phyloP scores from a whole-genome alignment of 805 yeast genomes.

The Phaffomyces thermotolerans region DNA sequence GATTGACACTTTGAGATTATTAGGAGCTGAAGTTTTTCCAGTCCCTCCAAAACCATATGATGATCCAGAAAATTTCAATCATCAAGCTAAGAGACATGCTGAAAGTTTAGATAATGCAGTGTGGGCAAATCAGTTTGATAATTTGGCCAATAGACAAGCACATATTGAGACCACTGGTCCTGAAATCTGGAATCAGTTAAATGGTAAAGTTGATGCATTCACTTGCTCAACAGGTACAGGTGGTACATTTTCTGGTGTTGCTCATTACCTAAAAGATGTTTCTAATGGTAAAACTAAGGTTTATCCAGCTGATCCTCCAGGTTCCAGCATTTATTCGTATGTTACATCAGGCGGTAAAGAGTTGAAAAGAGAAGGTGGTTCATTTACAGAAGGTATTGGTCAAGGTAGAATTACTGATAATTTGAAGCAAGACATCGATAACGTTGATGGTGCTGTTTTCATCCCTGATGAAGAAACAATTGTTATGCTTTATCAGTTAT shows the following conservation, averaged over 20 bases:
- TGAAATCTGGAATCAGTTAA: slow-evolving; percentile 80
- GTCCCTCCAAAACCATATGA: slow-evolving; percentile 83
- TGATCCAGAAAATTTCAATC: slow-evolving; percentile 81
- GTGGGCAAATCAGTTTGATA: slow-evolving; percentile 92
- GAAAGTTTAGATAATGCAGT: slow-evolving; percentile 69
- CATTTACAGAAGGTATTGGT: slow-evolving; percentile 95
- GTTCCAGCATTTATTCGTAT: slow-evolving; percentile 76
- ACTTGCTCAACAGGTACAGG: slow-evolving; percentile 93
- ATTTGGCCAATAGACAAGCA: slow-evolving; percentile 79
- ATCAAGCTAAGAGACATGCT: slow-evolving; percentile 81
- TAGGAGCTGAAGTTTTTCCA: slow-evolving; percentile 84
- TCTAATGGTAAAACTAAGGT: slow-evolving; percentile 55
- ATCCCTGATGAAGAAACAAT: slow-evolving; percentile 78
- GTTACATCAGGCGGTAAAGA: slow-evolving; percentile 63
- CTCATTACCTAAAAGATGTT: slow-evolving; percentile 67
- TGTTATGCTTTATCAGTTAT: slow-evolving; percentile 71
- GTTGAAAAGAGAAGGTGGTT: slow-evolving; percentile 67
- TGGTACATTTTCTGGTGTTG: slow-evolving; percentile 83
- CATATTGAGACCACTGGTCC: slow-evolving; percentile 91
- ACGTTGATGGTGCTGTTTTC: slow-evolving; percentile 73
- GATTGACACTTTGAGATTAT: slow-evolving; percentile 60
- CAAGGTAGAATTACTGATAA: slow-evolving; percentile 90
- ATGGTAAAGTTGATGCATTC: slow-evolving; percentile 75
- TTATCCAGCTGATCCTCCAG: slow-evolving; percentile 89
- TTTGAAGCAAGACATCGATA: slow-evolving; percentile 60